phyloP scores from a whole-genome alignment of 2,329 filamentous ascomycete genomes.

The Xenosphaeropsis pyriputrescens region DNA sequence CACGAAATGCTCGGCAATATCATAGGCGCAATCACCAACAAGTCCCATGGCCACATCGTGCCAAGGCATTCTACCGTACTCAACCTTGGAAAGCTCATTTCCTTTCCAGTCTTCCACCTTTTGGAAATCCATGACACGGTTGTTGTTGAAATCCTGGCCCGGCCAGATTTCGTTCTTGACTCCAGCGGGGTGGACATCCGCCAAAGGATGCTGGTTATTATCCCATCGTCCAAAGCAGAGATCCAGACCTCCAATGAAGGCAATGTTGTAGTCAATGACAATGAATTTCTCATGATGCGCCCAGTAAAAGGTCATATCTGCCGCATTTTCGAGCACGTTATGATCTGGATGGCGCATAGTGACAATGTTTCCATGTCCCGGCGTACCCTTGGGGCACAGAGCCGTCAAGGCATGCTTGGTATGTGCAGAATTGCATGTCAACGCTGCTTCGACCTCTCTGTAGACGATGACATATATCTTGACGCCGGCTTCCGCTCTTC shows the following conservation, averaged over 20 bases:
- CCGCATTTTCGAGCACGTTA: constrained; percentile 83
- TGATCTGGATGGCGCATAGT: constrained; percentile 90
- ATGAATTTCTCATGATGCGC: constrained; percentile 98
- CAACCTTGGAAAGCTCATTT: constrained; percentile 82
- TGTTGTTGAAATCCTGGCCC: constrained; percentile 97
- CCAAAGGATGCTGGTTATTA: constrained; percentile 65
- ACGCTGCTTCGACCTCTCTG: constrained; percentile 65
- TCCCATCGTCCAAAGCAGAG: constrained; percentile 96
- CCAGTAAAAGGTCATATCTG: constrained; percentile 96
- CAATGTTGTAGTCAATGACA: constrained; percentile 79
- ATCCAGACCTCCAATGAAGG: constrained; percentile 89
- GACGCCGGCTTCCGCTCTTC: constrained; percentile 79
- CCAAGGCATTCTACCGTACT: constrained; percentile 95
- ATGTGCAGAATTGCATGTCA: constrained; percentile 87
- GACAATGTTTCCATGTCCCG: constrained; percentile 76
- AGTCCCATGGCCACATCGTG: constrained; percentile 89
- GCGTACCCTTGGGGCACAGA: constrained; percentile 68
- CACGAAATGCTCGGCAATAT: constrained; percentile 92
- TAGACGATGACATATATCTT: constrained; percentile 92
- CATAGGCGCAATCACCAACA: constrained; percentile 79
- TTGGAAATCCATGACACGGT: constrained; percentile 89
- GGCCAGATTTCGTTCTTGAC: constrained; percentile 78
- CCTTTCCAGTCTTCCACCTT: constrained; percentile 83
- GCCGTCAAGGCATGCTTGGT: constrained; percentile 75
- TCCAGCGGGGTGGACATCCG: constrained; percentile 77